These are phyloP conservation scores for Gaultheria prostrata DNA, from an alignment of 148 eudicot species.

Conservation along the genomic window DNA sequence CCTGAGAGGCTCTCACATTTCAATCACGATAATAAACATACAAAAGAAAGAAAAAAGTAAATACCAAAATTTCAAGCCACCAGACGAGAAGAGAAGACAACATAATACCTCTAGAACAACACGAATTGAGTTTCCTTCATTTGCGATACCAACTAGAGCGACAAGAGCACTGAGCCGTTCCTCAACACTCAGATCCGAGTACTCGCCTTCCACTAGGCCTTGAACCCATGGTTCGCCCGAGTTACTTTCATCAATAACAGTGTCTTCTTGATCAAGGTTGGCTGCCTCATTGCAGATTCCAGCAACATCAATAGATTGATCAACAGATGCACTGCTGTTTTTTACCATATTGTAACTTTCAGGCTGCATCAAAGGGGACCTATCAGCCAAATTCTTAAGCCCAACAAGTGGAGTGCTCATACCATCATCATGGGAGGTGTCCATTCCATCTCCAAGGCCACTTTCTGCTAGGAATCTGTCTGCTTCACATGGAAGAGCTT, in stretches of 20 bases:
- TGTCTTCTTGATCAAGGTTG: constrained; percentile 47
- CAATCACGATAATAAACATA: constrained; percentile 15
- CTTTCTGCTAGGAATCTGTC: constrained; percentile 25
- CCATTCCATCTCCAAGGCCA: constrained; percentile 32
- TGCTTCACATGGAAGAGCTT: constrained; percentile 30
- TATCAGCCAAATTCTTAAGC: constrained; percentile 21
- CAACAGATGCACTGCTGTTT: constrained; percentile 31
- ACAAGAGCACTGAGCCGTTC: constrained; percentile 91
- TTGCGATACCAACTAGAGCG: constrained; percentile 76
- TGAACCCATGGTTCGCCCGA: constrained; percentile 84
- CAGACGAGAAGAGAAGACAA: constrained; percentile 1
- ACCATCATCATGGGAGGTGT: constrained; percentile 17
- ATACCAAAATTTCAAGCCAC: background rate
- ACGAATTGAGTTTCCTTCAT: constrained; percentile 87
- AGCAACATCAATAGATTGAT: constrained; percentile 31
- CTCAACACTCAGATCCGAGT: constrained; percentile 69
- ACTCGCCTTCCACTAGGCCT: constrained; percentile 83
- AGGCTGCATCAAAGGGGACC: constrained; percentile 32
- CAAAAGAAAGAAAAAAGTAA: background rate
- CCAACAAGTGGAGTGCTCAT: constrained; percentile 28
- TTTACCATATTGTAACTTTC: constrained; percentile 29
- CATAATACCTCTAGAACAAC: constrained; percentile 60
- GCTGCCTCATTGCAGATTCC: constrained; percentile 27
- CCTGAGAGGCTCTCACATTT: constrained; percentile 44
- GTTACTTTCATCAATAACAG: constrained; percentile 59